Percentiles rank a stretch among this genome's conserved stretches.
Conservation (phyloP, 2,329 filamentous ascomycete genomes). For the Pseudogymnoascus destructans region DNA sequence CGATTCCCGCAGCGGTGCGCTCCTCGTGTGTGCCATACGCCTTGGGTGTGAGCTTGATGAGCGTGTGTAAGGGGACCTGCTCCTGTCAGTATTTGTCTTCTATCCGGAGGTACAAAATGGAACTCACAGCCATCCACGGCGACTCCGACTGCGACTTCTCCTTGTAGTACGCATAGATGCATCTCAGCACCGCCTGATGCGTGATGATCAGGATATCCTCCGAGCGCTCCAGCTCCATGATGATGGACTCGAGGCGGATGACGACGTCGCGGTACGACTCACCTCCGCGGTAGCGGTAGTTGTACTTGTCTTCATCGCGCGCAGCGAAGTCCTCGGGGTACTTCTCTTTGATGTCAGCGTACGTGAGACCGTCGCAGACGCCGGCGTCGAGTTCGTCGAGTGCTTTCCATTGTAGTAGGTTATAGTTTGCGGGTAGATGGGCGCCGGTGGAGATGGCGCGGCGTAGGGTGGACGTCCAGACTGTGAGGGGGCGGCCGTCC, state of each 20-base stretch:
- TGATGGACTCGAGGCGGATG: slow-evolving; percentile 94
- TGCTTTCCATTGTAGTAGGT: slow-evolving; percentile 97
- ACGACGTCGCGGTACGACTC: slow-evolving; percentile 89
- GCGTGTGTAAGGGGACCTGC: slow-evolving; percentile 80
- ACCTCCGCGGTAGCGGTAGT: slow-evolving; percentile 94
- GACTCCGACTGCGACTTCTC: slow-evolving; percentile 85
- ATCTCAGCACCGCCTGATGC: slow-evolving; percentile 89
- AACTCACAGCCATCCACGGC: slow-evolving; percentile 66
- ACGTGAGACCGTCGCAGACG: slow-evolving; percentile 92
- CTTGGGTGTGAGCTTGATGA: slow-evolving; percentile 90
- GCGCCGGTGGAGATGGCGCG: slow-evolving; percentile 87
- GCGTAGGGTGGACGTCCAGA: slow-evolving; percentile 64
- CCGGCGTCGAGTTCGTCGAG: slow-evolving; percentile 94
- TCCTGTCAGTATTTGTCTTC: not conserved
- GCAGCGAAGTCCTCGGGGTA: slow-evolving; percentile 93
- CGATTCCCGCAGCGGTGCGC: slow-evolving; percentile 78
- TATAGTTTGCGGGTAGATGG: slow-evolving; percentile 67
- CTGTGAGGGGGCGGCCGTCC: slow-evolving; percentile 47
- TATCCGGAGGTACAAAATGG: too few species aligned
- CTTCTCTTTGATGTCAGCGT: slow-evolving; percentile 70
- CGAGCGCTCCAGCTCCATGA: slow-evolving; percentile 94
- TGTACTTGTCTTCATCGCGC: slow-evolving; percentile 97
- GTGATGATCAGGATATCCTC: slow-evolving; percentile 98
- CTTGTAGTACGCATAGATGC: slow-evolving; percentile 99
- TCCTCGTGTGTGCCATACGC: slow-evolving; percentile 90